phyloP scores from a whole-genome alignment of 331 rosid species.

The Rosa hybrid region DNA sequence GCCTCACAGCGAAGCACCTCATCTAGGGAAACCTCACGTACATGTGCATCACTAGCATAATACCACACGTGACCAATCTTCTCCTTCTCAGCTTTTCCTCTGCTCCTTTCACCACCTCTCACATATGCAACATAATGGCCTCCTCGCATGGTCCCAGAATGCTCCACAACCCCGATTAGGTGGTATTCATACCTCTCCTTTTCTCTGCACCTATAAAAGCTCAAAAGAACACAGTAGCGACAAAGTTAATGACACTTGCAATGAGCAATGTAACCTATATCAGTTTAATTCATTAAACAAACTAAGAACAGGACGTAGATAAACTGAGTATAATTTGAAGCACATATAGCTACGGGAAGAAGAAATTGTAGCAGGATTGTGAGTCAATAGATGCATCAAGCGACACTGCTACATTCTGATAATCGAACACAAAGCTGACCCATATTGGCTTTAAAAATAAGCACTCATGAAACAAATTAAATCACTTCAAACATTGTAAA shows the following conservation, averaged over 20 bases:
- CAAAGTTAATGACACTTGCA: conserved; percentile 8
- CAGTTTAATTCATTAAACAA: background rate
- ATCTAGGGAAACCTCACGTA: conserved; percentile 56
- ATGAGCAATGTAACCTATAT: background rate
- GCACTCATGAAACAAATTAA: background rate
- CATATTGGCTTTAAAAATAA: background rate
- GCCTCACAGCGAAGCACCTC: conserved; percentile 88
- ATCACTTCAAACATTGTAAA: background rate
- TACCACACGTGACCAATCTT: conserved; percentile 58
- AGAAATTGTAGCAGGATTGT: background rate
- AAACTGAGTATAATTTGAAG: background rate
- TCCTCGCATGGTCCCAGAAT: conserved; percentile 81
- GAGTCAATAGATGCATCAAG: background rate
- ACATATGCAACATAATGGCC: conserved; percentile 95
- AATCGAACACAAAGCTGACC: background rate
- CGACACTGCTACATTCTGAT: conserved; percentile 4
- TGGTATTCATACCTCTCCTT: conserved; percentile 58
- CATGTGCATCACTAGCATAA: conserved; percentile 75
- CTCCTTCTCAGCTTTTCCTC: conserved; percentile 45
- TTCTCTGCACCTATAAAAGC: conserved; percentile 48
- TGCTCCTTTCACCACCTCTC: conserved; percentile 61
- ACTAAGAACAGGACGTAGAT: background rate
- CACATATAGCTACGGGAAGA: background rate
- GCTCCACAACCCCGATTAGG: conserved; percentile 81
- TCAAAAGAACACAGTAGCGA: conserved; percentile 4